Percentiles rank a stretch among this genome's conserved stretches.
Conservation (phyloP, 78 protist genomes). For the Dictyostelium firmibasis region DNA sequence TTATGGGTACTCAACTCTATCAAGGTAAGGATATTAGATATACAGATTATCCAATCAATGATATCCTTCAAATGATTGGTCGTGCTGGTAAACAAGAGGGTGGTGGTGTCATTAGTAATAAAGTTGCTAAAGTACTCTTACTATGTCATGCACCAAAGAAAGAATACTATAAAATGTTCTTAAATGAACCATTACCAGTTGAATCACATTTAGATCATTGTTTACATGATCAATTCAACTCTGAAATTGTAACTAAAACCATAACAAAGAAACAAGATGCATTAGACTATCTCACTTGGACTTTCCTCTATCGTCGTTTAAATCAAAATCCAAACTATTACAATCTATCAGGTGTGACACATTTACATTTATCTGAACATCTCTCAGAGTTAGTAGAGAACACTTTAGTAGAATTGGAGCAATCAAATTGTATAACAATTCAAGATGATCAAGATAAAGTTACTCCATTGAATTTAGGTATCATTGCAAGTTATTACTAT, state of each 20-base stretch:
- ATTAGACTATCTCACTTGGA: constrained; percentile 97
- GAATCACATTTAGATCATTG: constrained; percentile 95
- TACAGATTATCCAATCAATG: constrained; percentile 93
- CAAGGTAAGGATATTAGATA: constrained; percentile 89
- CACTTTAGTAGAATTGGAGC: constrained; percentile 90
- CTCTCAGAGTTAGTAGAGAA: constrained; percentile 96
- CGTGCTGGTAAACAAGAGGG: constrained; percentile 85
- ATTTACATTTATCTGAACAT: constrained; percentile 93
- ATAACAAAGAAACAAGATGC: constrained; percentile 94
- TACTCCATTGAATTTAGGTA: constrained; percentile 94
- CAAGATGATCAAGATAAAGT: constrained; percentile 90
- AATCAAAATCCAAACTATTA: constrained; percentile 97
- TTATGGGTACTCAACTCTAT: constrained; percentile 89
- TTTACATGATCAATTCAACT: constrained; percentile 93
- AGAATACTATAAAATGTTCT: constrained; percentile 91
- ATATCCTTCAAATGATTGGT: constrained; percentile 97
- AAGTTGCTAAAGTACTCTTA: constrained; percentile 80
- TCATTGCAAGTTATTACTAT: constrained; percentile 97
- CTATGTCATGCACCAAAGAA: constrained; percentile 91
- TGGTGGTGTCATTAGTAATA: constrained; percentile 3
- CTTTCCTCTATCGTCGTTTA: constrained; percentile 95
- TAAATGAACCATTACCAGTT: constrained; percentile 98
- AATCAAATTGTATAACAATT: constrained; percentile 84
- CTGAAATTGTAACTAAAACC: constrained; percentile 86
- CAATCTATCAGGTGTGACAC: constrained; percentile 82